These are phyloP conservation scores for Neonectria hederae DNA, from an alignment of 2,329 filamentous ascomycete species.

Conservation along the genomic window DNA sequence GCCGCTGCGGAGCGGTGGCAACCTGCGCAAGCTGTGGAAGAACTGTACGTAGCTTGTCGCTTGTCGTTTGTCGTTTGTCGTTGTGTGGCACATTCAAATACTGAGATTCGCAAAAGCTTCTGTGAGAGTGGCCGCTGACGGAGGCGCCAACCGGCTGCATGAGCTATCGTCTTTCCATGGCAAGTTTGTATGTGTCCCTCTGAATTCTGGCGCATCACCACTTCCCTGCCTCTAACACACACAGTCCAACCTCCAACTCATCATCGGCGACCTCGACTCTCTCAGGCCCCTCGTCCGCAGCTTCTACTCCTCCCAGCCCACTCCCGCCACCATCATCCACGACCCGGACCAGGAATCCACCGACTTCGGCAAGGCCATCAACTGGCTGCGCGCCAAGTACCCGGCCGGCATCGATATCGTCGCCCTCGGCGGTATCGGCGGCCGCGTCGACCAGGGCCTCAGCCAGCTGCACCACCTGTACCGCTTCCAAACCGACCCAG, in stretches of 20 bases:
- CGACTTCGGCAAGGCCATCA: conserved; percentile 87
- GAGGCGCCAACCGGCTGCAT: conserved; percentile 82
- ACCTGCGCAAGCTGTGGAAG: conserved; percentile 61
- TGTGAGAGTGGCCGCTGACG: conserved; percentile 84
- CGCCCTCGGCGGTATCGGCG: conserved; percentile 84
- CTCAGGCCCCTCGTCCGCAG: conserved; percentile 67
- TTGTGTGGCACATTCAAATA: not conserved
- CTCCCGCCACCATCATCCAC: conserved; percentile 68
- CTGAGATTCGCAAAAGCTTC: conserved; percentile 58
- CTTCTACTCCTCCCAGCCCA: conserved; percentile 70
- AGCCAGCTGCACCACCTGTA: conserved; percentile 89
- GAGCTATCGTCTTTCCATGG: conserved; percentile 54
- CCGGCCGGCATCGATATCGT: conserved; percentile 69
- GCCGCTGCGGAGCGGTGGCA: conserved; percentile 56
- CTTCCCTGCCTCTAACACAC: conserved; percentile 1
- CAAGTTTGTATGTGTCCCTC: conserved; percentile 52
- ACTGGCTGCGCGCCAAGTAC: conserved; percentile 60
- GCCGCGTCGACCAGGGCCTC: conserved; percentile 91
- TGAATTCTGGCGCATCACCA: not conserved
- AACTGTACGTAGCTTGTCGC: conserved; percentile 56
- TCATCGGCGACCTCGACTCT: conserved; percentile 94
- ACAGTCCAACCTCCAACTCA: conserved; percentile 71
- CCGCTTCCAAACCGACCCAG: conserved; percentile 63
- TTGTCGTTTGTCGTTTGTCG: too few relatives aligned
- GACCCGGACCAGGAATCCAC: conserved; percentile 87